Evolutionary conservation across 371 early-diverging fungal genomes (phyloP), one percentile per base, ranked within the genome.

Genomic region (Apophysomyces ossiformis): DNA sequence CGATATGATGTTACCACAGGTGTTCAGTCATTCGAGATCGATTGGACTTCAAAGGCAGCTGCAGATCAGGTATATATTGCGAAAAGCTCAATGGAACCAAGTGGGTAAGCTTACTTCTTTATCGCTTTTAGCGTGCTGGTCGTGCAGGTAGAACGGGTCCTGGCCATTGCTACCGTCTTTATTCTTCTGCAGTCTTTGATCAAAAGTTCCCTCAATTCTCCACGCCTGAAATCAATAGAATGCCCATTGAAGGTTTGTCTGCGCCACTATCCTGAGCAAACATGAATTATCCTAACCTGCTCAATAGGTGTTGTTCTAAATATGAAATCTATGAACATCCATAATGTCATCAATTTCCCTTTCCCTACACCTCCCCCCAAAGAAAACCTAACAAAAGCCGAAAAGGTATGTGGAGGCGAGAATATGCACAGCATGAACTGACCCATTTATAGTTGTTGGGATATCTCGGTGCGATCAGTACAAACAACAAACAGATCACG

Each of bases 121-220:
- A 2, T 26, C 3, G 26, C 45, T 39, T 43, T 15, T 96, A 99
- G 86, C 90, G 99, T 68, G 93, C 97, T 32, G 99, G 99, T 69
- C 93, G 99, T 82, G 99, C 99, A 21, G 99, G 99, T 58, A 89
- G 99, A 75, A 92, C 95, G 1, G 96, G 94, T 1, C 93, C 96
- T 8, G 99, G 99, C 60, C 96, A 96, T 71, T 98, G 99, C 76
- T 99, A 97, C 80, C 86, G 99, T 7, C 80, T 99, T 12, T 99
- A 93, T 77, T 96, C 96, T 18, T 94, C 96, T 32, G 93, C 95
- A 0, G 97, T 97, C 0, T 99, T 93, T 80, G 90, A 92, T 65
- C 87, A 96, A 69, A 87, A 95, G 67, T 99, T 99, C 78, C 76
- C 78, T n/a, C 84, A 88, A 57, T 95, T 93, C 66, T 90, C 92